Evolutionary conservation across 495 filamentous ascomycete species (phyloP).

Genomic region (Aspergillus avenaceus): DNA sequence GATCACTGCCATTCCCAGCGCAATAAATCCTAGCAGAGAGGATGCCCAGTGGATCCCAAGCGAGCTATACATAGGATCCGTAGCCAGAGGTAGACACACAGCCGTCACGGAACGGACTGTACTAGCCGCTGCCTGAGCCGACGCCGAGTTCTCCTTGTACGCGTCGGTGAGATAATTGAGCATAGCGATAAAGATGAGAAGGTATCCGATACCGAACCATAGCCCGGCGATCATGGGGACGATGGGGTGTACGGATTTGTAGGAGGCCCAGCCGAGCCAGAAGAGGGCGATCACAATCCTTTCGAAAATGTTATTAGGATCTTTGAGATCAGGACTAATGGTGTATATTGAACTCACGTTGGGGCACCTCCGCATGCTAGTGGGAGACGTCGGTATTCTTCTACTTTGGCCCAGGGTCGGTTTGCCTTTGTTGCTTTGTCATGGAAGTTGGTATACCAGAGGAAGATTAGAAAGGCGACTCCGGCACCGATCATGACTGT

Average conservation of each 20-base stretch:
- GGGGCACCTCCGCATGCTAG: constrained; percentile 46
- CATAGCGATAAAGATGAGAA: constrained; percentile 43
- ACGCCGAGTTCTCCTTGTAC: constrained; percentile 32
- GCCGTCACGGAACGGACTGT: constrained; percentile 50
- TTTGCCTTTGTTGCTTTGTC: constrained; percentile 18
- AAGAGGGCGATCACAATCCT: constrained; percentile 54
- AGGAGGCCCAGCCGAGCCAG: constrained; percentile 56
- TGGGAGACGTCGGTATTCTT: constrained; percentile 63
- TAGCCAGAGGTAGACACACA: constrained; percentile 56
- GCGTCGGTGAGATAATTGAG: constrained; percentile 51
- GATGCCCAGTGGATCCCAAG: constrained; percentile 59
- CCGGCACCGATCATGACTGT: constrained; percentile 20
- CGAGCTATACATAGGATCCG: constrained; percentile 49
- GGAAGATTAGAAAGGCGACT: constrained; percentile 21
- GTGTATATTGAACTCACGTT: too few species aligned
- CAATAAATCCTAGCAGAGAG: constrained; percentile 41
- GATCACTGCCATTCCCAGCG: constrained; percentile 34
- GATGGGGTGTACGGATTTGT: constrained; percentile 41
- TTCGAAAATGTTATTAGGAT: too few species aligned
- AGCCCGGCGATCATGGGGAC: constrained; percentile 42
- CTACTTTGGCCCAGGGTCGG: constrained; percentile 21
- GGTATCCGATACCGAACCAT: constrained; percentile 48
- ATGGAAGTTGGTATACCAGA: constrained; percentile 23
- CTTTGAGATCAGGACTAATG: too few species aligned
- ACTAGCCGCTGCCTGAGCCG: constrained; percentile 26